Conservation (phyloP, 2,329 filamentous ascomycete genomes). For the Xylaria digitata region DNA sequence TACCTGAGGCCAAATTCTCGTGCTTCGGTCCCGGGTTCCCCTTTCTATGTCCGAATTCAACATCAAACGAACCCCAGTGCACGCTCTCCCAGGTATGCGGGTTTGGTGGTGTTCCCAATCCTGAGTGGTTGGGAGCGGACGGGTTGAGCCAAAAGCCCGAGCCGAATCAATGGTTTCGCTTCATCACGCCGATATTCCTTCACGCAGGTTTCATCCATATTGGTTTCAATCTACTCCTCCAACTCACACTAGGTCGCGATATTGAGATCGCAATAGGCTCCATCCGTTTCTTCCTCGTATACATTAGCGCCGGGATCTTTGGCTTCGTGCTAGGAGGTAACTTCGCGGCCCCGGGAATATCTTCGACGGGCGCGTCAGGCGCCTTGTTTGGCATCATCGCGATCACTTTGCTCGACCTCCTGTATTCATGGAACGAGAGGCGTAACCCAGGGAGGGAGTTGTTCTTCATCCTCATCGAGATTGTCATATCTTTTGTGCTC, state of each 20-base stretch:
- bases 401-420: conserved; percentile 84
- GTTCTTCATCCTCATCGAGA: conserved; percentile 86
- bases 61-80: conserved; percentile 71
- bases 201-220: conserved; percentile 96
- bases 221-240: conserved; percentile 91
- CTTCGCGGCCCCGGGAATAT: conserved; percentile 82
- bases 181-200: conserved; percentile 95
- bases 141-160: conserved; percentile 64
- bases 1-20: not conserved
- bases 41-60: conserved; percentile 87
- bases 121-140: conserved; percentile 61
- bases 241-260: conserved; percentile 88
- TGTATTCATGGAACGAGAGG: conserved; percentile 92
- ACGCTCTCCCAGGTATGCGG: conserved; percentile 84
- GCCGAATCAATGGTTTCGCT: conserved; percentile 96
- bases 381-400: conserved; percentile 92
- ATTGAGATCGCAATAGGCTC: conserved; percentile 93
- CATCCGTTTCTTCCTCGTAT: conserved; percentile 88
- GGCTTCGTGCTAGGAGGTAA: conserved; percentile 96
- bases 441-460: conserved; percentile 82
- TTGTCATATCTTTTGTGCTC: conserved; percentile 89
- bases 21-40: conserved; percentile 53
- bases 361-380: conserved; percentile 90
- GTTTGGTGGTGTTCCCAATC: conserved; percentile 79
- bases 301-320: conserved; percentile 91